Evolutionary conservation across 2,329 filamentous ascomycete genomes (phyloP).

Genomic region (Sporothrix humicola): DNA sequence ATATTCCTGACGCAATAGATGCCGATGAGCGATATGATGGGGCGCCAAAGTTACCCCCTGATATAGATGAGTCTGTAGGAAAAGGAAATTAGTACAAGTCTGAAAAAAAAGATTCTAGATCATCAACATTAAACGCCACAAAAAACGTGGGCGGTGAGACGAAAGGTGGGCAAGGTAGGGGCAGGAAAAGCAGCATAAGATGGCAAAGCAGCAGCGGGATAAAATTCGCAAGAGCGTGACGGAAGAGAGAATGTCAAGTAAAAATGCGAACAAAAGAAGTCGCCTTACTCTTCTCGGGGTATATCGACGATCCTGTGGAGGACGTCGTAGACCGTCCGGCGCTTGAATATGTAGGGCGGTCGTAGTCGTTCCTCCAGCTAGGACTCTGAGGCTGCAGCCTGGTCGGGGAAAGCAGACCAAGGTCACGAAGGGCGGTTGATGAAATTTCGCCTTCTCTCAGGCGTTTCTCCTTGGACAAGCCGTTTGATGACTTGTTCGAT

Average conservation of each 20-base stretch:
- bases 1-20: slow-evolving; percentile 48
- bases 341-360: slow-evolving; percentile 41
- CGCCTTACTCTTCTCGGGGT: slow-evolving; percentile 47
- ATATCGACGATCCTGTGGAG: slow-evolving; percentile 35
- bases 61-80: slow-evolving; percentile 48
- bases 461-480: slow-evolving; percentile 49
- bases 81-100: slow-evolving; percentile 39
- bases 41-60: slow-evolving; percentile 46
- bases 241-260: not conserved
- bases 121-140: not conserved
- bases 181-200: slow-evolving; percentile 11
- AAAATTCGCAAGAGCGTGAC: not conserved
- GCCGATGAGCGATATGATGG: slow-evolving; percentile 50
- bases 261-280: slow-evolving; percentile 16
- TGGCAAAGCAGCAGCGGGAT: slow-evolving; percentile 2
- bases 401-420: slow-evolving; percentile 44
- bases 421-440: slow-evolving; percentile 45
- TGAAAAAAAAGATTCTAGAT: not conserved
- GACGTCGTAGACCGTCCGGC: slow-evolving; percentile 40
- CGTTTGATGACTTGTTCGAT: slow-evolving; percentile 49
- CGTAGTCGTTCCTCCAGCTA: slow-evolving; percentile 41
- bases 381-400: slow-evolving; percentile 24
- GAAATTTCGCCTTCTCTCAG: slow-evolving; percentile 46
- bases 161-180: not conserved
- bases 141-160: not conserved